Base-by-base conservation (phyloP, 306 rosid genomes). In the Vigna mungo region DNA sequence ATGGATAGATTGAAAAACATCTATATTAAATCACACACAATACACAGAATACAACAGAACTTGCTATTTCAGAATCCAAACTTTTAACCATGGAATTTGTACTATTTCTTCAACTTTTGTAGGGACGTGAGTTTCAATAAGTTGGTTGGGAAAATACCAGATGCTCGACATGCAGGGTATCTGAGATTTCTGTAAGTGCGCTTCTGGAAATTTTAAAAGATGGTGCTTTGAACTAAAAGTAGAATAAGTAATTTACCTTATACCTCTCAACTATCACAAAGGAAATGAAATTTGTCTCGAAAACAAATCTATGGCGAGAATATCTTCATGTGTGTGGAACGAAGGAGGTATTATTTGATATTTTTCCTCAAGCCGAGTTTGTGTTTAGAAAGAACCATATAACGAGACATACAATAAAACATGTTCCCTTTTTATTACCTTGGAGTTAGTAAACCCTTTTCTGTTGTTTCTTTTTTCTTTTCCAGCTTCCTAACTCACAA, bases 81-180 rank as follows among this genome's bases (percentile, higher is more conserved):
- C 61, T 47, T 53, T 48, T 56, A 55, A 71, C 41, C 11, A 2
- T 20, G 77, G 71, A 68, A n/a, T 71, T 68, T 53, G 62, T 60
- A 51, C 55, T 72, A 23, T 51, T 78, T 78, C 65, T 71, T 66
- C 52, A 55, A 82, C 64, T 78, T 65, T 77, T 70, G 41, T 43
- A 94, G 98, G 85, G 98, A 94, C 85, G 84, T 92, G 77, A 90
- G 96, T 87, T 94, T 92, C 82, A 94, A 94, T 77, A 84, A 89
- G 54, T 79, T 94, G 83, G 87, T 81, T 27, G 98, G 98, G 84
- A 74, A 88, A 86, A 79, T 94, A 87, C 96, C 97, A 30, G 64
- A 62, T 0, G 54, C 79, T 48, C 2, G 15, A 48, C 84, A 47
- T 64, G 83, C 69, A 41, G 76, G 79, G 74, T 86, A 62, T 67